Percentiles rank a stretch among this genome's conserved stretches.
Conservation (phyloP, 1,139 yeast genomes). For the Candida tetrigidarum region DNA sequence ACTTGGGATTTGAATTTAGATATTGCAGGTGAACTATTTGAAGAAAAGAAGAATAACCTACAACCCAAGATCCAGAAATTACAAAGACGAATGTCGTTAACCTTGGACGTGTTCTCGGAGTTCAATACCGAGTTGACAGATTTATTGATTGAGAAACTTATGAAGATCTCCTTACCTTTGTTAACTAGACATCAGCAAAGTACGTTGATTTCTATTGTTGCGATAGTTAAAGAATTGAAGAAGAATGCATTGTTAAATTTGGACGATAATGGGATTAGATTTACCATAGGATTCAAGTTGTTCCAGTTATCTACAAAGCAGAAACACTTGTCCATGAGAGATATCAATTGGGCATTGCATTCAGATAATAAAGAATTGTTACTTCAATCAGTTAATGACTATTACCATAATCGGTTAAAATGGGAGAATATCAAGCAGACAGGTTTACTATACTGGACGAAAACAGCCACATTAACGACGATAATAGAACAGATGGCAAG, state of each 20-base stretch:
- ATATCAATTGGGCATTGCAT: slow-evolving; percentile 86
- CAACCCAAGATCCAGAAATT: slow-evolving; percentile 24
- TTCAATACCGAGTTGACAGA: slow-evolving; percentile 53
- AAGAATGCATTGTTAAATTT: slow-evolving; percentile 46
- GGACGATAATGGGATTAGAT: slow-evolving; percentile 76
- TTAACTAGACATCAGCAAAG: slow-evolving; percentile 91
- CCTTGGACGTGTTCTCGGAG: slow-evolving; percentile 35
- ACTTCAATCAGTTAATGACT: slow-evolving; percentile 54
- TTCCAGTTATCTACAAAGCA: slow-evolving; percentile 52
- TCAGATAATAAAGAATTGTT: slow-evolving; percentile 77
- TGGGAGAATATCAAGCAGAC: slow-evolving; percentile 67
- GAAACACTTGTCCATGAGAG: slow-evolving; percentile 68
- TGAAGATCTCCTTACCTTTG: slow-evolving; percentile 71
- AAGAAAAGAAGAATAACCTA: slow-evolving; percentile 7
- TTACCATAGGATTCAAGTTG: slow-evolving; percentile 72
- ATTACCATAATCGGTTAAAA: slow-evolving; percentile 47
- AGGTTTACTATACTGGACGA: slow-evolving; percentile 78
- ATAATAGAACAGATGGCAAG: slow-evolving; percentile 72
- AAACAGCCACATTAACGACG: slow-evolving; percentile 47
- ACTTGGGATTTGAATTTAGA: slow-evolving; percentile 42
- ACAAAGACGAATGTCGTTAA: slow-evolving; percentile 24
- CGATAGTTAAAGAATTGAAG: slow-evolving; percentile 61
- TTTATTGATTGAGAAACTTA: slow-evolving; percentile 60
- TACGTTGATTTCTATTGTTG: slow-evolving; percentile 72
- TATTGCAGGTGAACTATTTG: slow-evolving; percentile 23